Evolutionary conservation across 2,329 filamentous ascomycete species (phyloP), one percentile per base, ranked within the genome.

Genomic region (Pseudocercospora crystallina): DNA sequence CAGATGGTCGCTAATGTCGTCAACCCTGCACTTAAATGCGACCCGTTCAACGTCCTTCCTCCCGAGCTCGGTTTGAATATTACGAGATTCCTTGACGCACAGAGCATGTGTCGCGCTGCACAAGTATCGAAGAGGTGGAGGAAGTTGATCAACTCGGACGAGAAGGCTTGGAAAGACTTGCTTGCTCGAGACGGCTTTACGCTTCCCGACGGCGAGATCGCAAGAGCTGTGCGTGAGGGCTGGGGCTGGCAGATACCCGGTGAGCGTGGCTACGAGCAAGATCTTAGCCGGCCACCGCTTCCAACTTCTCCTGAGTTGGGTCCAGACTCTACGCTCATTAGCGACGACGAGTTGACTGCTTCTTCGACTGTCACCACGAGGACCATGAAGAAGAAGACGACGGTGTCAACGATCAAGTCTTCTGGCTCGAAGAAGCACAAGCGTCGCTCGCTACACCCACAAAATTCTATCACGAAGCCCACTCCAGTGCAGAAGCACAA

Each of bases 81-180:
- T 43, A 80, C 96, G 10, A 86, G 87, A 26, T 95, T 92, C 65
- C 82, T 99, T 13, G 88, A 96, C 65, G 80, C 87, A 49, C 83
- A 84, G 61, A 94, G 92, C 61, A 84, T 97, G 63, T 96, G 91
- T 68, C 86, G 85, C 55, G 90, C 91, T 9, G 89, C 94, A 1
- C 91, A 94, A 63, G 94, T 97, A 4, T 97, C 92, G 0, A 96
- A 89, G 69, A 86, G 88, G 65, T 99, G 94, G 94, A 84, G 94
- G 37, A 85, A 87, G 57, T 85, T 96, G 34, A 84, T 96, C 45
- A 92, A 97, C 64, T 87, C 87, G 7, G 92, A 97, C 65, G 94
- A 99, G 72, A 91, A 87, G 41, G 90, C 91, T 11, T 99, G 94
- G 94, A 97, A 95, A 71, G 87, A 91, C 57, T 77, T 96, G 1